A percentile compares a stretch with the other conserved stretches of the same genome.
Evolutionary conservation across 2,329 filamentous ascomycete species (phyloP).

Genomic region (Emmonsiellopsis sp.): DNA sequence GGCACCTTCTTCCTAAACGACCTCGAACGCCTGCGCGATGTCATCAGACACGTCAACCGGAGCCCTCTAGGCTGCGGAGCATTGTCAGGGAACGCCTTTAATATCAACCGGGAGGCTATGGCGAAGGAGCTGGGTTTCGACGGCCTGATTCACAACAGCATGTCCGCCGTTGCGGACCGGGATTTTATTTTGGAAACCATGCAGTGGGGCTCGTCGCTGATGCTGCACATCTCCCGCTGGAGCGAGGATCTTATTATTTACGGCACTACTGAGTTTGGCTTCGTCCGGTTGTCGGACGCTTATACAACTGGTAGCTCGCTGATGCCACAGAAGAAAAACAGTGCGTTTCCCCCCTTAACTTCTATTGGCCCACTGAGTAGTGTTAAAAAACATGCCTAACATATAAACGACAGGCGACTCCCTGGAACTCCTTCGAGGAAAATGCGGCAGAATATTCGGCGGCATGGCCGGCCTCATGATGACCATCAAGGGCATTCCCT

Average conservation of each 20-base stretch:
- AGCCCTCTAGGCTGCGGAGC: conserved; percentile 66
- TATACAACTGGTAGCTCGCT: conserved; percentile 69
- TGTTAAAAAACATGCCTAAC: not conserved
- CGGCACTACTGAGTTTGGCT: conserved; percentile 65
- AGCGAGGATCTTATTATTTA: conserved; percentile 83
- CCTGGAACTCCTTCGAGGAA: conserved; percentile 67
- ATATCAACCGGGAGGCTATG: conserved; percentile 70
- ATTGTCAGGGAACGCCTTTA: conserved; percentile 72
- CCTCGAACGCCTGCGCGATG: conserved; percentile 66
- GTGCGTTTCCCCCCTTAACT: conserved; percentile 13
- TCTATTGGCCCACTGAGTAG: not conserved
- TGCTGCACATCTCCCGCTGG: conserved; percentile 72
- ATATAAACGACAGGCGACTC: conserved; percentile 42
- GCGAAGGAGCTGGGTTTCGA: conserved; percentile 74
- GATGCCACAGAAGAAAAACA: conserved; percentile 81
- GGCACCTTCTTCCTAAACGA: conserved; percentile 63
- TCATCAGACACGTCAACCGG: conserved; percentile 64
- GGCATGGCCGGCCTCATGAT: conserved; percentile 74
- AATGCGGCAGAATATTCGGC: conserved; percentile 67
- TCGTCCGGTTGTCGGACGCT: conserved; percentile 66
- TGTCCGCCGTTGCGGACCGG: conserved; percentile 65
- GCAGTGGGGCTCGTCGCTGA: conserved; percentile 70
- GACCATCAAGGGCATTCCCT: conserved; percentile 65
- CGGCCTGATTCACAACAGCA: conserved; percentile 64
- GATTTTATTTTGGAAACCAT: conserved; percentile 78